Base-by-base conservation (phyloP, 2,329 filamentous ascomycete genomes). In the Colletotrichum simmondsii region DNA sequence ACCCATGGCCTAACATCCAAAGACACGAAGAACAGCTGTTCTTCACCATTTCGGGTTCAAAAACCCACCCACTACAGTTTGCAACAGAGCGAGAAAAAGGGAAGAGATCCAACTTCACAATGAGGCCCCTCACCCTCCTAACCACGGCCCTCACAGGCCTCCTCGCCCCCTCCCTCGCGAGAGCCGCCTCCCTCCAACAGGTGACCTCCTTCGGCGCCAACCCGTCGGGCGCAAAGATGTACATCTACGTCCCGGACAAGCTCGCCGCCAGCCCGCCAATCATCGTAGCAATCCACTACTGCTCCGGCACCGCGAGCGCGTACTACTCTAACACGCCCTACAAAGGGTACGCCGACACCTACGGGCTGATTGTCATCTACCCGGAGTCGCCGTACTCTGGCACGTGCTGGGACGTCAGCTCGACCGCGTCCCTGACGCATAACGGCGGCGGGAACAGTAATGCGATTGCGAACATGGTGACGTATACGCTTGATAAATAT, bases 361-460 rank as follows among this genome's bases (percentile, higher is more conserved):
- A 85, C 72, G 84, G 84, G 56, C 84, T 84, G 75, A 81, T 86
- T 37, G 85, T 88, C 73, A 88, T 92, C 77, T 92, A 89, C 79
- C 88, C 89, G 1, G 83, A 85, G 75, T 86, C 85, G 2, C 87
- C 87, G 0, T 86, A 88, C 75, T 79, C 79, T n/a, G 88, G 82
- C 14, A 81, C 80, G 28, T 92, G 89, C 82, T 92, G 89, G 88
- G 90, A 92, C 73, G 89, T 91, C 2, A 86, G 85, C 16, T 87
- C 85, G 24, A 81, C 80, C 32, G 77, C 77, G 35, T 84, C 88
- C 0, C 83, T 92, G 2, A 87, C 85, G 3, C 89, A 90, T 75
- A 83, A 88, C 68, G 89, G 88, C 8, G 89, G 89, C 26, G 88
- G 88, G 3, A 87, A 92, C 78, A 88, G 85, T 61, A 86, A 87